Base-by-base conservation (phyloP, 345 rosid genomes). In the Raphanus sativus region DNA sequence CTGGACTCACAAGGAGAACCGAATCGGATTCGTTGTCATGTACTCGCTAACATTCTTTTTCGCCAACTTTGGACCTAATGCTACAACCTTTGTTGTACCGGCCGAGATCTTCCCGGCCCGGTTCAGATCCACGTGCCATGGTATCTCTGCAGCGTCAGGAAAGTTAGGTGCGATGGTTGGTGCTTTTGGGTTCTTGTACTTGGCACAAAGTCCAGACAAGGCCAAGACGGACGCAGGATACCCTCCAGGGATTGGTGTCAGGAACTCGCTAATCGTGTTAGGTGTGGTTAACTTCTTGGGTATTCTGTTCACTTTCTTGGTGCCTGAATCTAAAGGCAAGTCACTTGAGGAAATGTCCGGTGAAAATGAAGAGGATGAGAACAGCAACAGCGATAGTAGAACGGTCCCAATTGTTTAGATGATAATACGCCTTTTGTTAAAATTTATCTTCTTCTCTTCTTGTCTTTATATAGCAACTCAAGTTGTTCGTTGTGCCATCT, bases 61-160 rank as follows among this genome's bases (percentile, higher is more conserved):
- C 21, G 89, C 96, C 1, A 90, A 92, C 83, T 92, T 90, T 24
- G 97, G 97, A 59, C 97, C 97, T n/a, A 92, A 92, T 29, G 93
- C 93, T 12, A 92, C 96, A 15, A 90, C 97, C 25, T 92, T 90
- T n/a, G 93, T 92, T 1, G 96, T 90, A 52, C 96, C 97, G 2
- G 97, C 96, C 0, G 97, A 90, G 79, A 92, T 90, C 58, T 92
- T 92, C 83, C 94, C 94, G 0, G 96, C 96, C 2, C 81, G 96
- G 83, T 81, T 89, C 13, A 88, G 98, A 84, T 90, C 92, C 24
- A 92, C 98, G 2, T 90, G 97, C 80, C 96, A 92, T 11, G 96
- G 97, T 36, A 84, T 92, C 15, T 81, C 96, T 0, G 97, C 89
- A 56, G 93, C 97, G 0, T 24, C 77, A 28, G 97, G 96, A n/a